Evolutionary conservation across 371 early-diverging fungal genomes (phyloP).

Genomic region (Mortierella sp.): DNA sequence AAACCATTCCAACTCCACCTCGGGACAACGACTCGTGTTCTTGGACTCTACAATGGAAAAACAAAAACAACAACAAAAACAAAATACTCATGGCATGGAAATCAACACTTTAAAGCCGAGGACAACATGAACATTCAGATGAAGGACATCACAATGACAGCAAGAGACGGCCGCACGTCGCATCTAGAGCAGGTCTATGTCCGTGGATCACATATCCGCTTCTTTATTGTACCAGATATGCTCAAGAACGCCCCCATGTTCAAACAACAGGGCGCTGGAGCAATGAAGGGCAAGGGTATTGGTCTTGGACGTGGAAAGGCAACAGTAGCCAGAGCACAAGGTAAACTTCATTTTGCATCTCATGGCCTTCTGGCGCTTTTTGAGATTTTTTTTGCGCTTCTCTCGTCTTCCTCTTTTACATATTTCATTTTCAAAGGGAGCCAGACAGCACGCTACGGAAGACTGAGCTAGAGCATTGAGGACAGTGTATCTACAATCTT

Average conservation of each 20-base stretch:
- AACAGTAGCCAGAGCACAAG: constrained; percentile 87
- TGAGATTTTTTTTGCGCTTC: too few species aligned
- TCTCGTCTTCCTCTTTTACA: too few species aligned
- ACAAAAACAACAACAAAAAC: neutral
- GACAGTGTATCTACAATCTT: too few species aligned
- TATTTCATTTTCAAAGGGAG: neutral
- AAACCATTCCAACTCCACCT: neutral
- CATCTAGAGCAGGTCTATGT: constrained; percentile 96
- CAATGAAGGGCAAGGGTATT: constrained; percentile 85
- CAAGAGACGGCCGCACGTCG: constrained; percentile 89
- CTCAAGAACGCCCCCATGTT: constrained; percentile 99
- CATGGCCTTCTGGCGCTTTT: neutral
- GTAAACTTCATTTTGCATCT: too few species aligned
- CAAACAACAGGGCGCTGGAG: constrained; percentile 82
- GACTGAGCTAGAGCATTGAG: too few species aligned
- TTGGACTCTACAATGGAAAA: neutral
- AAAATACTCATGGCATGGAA: neutral
- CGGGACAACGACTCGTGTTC: neutral
- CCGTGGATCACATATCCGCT: constrained; percentile 96
- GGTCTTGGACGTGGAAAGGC: constrained; percentile 90
- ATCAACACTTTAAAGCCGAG: constrained; percentile 73
- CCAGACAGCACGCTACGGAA: too few species aligned
- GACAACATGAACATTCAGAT: constrained; percentile 99
- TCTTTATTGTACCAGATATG: constrained; percentile 98
- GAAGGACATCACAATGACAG: constrained; percentile 91